Evolutionary conservation across 2,329 filamentous ascomycete species (phyloP).

Genomic region (Paracamarosporium sp.): DNA sequence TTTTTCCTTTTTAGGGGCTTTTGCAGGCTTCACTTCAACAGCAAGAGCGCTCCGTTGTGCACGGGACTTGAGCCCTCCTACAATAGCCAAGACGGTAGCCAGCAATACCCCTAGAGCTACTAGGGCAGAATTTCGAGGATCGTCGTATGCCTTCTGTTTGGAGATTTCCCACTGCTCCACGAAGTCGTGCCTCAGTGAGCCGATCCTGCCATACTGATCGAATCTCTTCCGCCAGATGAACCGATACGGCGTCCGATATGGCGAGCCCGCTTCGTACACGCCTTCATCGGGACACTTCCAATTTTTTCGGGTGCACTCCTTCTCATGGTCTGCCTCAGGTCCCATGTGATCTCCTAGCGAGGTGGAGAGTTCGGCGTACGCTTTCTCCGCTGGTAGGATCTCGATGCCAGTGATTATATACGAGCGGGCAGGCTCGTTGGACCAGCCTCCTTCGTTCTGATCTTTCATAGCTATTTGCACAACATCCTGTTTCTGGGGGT

Average conservation of each 20-base stretch:
- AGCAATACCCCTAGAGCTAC: conserved; percentile 16
- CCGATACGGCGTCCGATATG: conserved; percentile 18
- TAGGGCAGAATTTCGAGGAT: conserved; percentile 15
- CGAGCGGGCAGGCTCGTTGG: conserved; percentile 11
- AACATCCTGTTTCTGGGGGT: conserved; percentile 14
- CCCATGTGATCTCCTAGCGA: conserved; percentile 5
- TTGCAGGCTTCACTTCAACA: too few species aligned
- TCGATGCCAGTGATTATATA: conserved; percentile 19
- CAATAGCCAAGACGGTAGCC: conserved; percentile 6
- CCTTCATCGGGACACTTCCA: conserved; percentile 25
- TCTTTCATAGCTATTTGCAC: conserved; percentile 20
- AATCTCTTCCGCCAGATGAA: conserved; percentile 26
- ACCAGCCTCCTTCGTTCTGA: conserved; percentile 14
- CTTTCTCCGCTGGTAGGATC: conserved; percentile 6
- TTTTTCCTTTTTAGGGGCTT: background rate
- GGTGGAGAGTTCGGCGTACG: conserved; percentile 1
- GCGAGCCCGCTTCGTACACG: conserved; percentile 14
- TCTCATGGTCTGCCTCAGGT: conserved; percentile 9
- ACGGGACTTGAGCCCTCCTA: conserved; percentile 1
- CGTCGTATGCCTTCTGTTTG: conserved; percentile 3
- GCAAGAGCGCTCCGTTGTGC: background rate
- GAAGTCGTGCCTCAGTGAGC: conserved; percentile 21
- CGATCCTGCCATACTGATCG: conserved; percentile 23
- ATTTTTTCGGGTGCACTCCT: conserved; percentile 15
- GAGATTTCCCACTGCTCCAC: conserved; percentile 12